A percentile compares a stretch with the other conserved stretches of the same genome.
These are phyloP conservation scores for Candida insectorum DNA, from an alignment of 805 yeast genomes.

Conservation along the genomic window DNA sequence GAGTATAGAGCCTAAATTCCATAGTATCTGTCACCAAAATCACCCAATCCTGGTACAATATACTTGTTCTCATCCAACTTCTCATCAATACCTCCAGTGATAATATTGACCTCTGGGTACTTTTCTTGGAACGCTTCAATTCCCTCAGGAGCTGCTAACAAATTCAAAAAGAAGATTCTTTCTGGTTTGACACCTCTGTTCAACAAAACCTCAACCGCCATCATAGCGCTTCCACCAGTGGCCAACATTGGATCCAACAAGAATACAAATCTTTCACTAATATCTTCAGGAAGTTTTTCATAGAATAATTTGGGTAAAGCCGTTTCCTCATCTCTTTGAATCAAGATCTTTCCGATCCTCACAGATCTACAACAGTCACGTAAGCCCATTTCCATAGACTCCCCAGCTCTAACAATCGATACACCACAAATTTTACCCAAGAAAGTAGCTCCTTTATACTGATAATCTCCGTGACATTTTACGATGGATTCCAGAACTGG, in stretches of 20 bases:
- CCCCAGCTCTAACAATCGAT: constrained; percentile 97
- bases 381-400: constrained; percentile 97
- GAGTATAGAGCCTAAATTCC: no score
- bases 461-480: constrained; percentile 72
- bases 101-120: constrained; percentile 82
- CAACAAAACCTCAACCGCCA: constrained; percentile 91
- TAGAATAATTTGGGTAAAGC: constrained; percentile 89
- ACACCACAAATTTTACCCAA: constrained; percentile 97
- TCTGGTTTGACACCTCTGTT: constrained; percentile 85
- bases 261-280: constrained; percentile 82
- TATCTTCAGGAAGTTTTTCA: constrained; percentile 92
- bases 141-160: constrained; percentile 95
- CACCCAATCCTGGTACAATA: constrained; percentile 94
- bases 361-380: constrained; percentile 97
- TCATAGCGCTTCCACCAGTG: constrained; percentile 96
- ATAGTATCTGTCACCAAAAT: constrained; percentile 96
- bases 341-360: constrained; percentile 91
- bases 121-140: constrained; percentile 69
- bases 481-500: constrained; percentile 76
- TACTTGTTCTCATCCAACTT: constrained; percentile 81
- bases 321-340: constrained; percentile 98
- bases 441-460: constrained; percentile 74
- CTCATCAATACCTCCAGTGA: constrained; percentile 91
- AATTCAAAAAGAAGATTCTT: constrained; percentile 83
- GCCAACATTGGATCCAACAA: constrained; percentile 97